phyloP scores from a whole-genome alignment of 139 green algal genomes.

The Limnomonas spitsbergensis region DNA sequence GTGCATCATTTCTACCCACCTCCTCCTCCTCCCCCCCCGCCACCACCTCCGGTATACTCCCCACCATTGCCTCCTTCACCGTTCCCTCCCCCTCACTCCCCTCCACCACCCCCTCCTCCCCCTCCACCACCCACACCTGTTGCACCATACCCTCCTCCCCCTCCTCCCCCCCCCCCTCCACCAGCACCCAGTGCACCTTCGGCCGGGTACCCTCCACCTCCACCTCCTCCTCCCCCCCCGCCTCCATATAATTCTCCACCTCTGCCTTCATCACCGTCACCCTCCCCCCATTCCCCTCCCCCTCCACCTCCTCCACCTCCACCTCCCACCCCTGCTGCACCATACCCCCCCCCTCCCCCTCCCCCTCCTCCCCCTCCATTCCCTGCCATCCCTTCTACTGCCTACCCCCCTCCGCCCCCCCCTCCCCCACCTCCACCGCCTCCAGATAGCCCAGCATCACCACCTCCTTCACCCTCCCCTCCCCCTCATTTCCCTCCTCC shows the following conservation, averaged over 20 bases:
- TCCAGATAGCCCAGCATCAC: too few species aligned
- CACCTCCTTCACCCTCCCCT: too few species aligned
- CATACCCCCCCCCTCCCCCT: background rate
- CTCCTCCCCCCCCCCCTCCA: background rate
- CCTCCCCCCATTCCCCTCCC: background rate
- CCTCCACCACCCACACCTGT: background rate
- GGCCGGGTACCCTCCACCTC: too few species aligned
- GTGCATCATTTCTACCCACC: too few species aligned
- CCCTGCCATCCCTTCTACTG: background rate
- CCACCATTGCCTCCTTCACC: background rate
- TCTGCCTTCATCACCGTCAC: background rate
- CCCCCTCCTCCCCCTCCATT: slow-evolving; percentile 4
- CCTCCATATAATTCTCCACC: background rate
- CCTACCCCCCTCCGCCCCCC: background rate
- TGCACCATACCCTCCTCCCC: background rate
- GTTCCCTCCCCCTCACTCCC: background rate
- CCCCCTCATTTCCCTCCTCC: too few species aligned
- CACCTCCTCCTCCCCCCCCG: background rate
- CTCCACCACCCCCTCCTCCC: background rate
- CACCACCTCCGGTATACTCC: too few species aligned
- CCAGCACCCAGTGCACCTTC: background rate
- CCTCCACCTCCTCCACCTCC: background rate
- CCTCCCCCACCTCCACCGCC: too few species aligned
- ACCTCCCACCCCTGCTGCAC: background rate
- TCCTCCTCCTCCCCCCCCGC: too few species aligned